A percentile compares a stretch with the other conserved stretches of the same genome.
Conservation (phyloP, 352 stramenopile genomes). For the Globisporangium paroecandrum region DNA sequence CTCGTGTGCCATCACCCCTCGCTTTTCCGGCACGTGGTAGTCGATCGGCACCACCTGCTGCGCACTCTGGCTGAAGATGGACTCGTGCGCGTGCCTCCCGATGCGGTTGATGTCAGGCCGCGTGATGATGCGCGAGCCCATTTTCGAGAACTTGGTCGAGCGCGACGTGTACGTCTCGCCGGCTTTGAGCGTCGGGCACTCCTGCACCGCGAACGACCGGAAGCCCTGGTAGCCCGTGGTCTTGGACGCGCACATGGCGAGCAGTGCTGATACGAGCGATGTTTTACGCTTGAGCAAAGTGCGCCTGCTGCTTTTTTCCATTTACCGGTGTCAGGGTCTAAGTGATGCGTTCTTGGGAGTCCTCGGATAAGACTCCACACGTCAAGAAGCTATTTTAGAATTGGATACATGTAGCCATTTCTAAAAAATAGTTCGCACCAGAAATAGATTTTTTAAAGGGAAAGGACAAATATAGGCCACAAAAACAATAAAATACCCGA, state of each 20-base stretch:
- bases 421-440: neutral
- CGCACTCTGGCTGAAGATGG: conserved; percentile 38
- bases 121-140: conserved; percentile 67
- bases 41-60: conserved; percentile 46
- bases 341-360: too few relatives aligned
- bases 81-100: conserved; percentile 50
- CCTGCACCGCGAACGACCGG: conserved; percentile 60
- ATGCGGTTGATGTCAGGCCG: conserved; percentile 55
- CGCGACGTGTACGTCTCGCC: conserved; percentile 64
- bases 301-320: too few relatives aligned
- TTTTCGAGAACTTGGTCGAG: conserved; percentile 74
- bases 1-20: conserved; percentile 48
- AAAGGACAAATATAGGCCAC: too few relatives aligned
- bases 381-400: neutral
- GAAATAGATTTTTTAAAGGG: neutral
- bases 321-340: too few relatives aligned
- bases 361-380: too few relatives aligned
- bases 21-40: conserved; percentile 62
- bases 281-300: too few relatives aligned
- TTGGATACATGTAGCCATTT: neutral
- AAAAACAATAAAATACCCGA: too few relatives aligned
- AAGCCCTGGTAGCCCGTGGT: conserved; percentile 79
- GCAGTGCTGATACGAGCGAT: neutral
- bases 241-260: conserved; percentile 38
- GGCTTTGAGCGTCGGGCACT: conserved; percentile 73